These are phyloP conservation scores for Diaporthe aspalathi DNA, from an alignment of 2,329 filamentous ascomycete species.

Conservation along the genomic window DNA sequence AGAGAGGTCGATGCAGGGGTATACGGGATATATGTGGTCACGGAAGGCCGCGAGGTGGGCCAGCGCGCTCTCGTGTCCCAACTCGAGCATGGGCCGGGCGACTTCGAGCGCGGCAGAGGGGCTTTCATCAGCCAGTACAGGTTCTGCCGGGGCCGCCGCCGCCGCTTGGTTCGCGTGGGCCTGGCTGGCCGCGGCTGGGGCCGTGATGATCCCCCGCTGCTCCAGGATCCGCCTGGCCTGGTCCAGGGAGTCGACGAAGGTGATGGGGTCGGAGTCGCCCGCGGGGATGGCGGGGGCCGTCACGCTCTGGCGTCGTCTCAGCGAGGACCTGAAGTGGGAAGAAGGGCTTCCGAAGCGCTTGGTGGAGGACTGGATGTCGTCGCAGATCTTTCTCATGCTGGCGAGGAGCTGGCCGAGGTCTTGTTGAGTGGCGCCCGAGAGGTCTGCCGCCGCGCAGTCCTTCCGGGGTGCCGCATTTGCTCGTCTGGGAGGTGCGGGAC, in stretches of 20 bases:
- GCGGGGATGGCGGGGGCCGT: neutral
- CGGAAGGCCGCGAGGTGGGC: conserved; percentile 11
- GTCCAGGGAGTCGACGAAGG: conserved; percentile 16
- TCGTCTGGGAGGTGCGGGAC: neutral
- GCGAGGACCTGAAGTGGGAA: conserved; percentile 2
- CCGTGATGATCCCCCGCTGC: conserved; percentile 1
- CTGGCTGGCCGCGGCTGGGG: neutral
- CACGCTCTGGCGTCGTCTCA: neutral
- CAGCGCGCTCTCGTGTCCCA: conserved; percentile 7
- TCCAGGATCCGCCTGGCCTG: conserved; percentile 20
- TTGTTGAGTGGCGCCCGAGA: conserved; percentile 9
- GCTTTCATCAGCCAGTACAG: neutral
- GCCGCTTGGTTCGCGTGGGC: neutral
- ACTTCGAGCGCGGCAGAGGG: conserved; percentile 3
- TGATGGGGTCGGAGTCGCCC: neutral
- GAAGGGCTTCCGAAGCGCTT: conserved; percentile 2
- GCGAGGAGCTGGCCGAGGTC: conserved; percentile 18
- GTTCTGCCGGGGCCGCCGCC: neutral
- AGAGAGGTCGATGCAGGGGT: conserved; percentile 6
- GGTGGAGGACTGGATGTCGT: conserved; percentile 16
- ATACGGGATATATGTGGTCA: conserved; percentile 4
- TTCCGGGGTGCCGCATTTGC: conserved; percentile 12
- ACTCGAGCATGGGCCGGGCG: conserved; percentile 12
- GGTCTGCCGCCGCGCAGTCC: neutral
- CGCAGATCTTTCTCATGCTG: conserved; percentile 22